Conservation (phyloP, 106 monocot genomes). For the Dendrobium catenatum region DNA sequence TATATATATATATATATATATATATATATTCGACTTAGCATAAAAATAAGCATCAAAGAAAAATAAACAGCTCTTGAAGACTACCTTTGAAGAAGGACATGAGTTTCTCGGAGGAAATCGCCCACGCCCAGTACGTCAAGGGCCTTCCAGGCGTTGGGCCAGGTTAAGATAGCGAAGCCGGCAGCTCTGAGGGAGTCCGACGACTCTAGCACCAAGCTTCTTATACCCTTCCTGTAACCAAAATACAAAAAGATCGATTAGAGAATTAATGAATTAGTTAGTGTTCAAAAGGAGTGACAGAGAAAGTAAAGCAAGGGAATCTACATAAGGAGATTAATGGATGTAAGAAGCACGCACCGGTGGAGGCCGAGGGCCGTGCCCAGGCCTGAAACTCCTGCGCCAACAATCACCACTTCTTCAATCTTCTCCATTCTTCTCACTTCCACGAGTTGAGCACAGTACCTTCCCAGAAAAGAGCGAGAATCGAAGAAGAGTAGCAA, state of each 20-base stretch:
- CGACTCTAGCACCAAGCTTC: slow-evolving; percentile 48
- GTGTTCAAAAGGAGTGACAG: no score
- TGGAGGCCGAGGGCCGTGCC: slow-evolving; percentile 29
- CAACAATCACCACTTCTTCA: slow-evolving; percentile 21
- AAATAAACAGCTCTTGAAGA: background rate
- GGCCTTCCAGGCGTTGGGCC: slow-evolving; percentile 52
- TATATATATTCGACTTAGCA: background rate
- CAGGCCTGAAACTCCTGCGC: slow-evolving; percentile 27
- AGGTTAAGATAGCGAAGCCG: slow-evolving; percentile 36
- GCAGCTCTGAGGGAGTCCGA: slow-evolving; percentile 26
- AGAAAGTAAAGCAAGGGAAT: background rate
- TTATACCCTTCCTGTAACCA: slow-evolving; percentile 32
- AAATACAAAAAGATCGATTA: no score
- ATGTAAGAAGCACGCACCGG: background rate
- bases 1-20: no score
- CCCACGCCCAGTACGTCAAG: slow-evolving; percentile 54
- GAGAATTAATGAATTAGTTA: no score
- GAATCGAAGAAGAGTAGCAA: background rate
- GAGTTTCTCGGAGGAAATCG: slow-evolving; percentile 16
- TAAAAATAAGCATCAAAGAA: background rate
- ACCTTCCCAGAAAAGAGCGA: background rate
- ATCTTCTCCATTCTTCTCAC: slow-evolving; percentile 8
- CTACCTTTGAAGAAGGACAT: slow-evolving; percentile 18
- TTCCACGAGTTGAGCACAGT: background rate
- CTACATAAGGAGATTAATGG: background rate